phyloP scores from a whole-genome alignment of 1,284 basidiomycete species.

The Vanrija humicola region DNA sequence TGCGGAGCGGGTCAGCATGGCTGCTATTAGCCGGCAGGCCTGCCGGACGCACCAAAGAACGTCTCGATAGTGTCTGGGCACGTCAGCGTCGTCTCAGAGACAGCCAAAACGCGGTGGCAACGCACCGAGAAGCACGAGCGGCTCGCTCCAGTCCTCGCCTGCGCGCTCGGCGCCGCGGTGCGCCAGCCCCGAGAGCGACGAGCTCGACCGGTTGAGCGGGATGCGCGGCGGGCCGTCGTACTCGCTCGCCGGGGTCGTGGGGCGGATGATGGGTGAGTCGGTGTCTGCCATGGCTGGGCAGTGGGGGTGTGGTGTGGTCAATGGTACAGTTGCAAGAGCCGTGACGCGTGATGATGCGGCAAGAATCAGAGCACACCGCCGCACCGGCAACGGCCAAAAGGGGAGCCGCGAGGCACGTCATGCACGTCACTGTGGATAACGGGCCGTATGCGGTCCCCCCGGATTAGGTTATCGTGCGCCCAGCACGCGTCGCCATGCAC shows the following conservation, averaged over 20 bases:
- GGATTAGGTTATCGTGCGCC: no score
- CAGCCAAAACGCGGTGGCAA: background rate
- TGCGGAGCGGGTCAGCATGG: constrained; percentile 1
- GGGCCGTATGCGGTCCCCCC: no score
- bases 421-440: no score
- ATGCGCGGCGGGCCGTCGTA: background rate
- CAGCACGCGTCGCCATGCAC: no score
- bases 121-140: constrained; percentile 43
- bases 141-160: constrained; percentile 41
- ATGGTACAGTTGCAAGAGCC: no score
- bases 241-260: background rate
- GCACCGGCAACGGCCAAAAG: no score
- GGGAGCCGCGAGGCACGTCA: no score
- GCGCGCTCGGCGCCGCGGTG: constrained; percentile 32
- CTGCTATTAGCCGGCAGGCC: background rate
- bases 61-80: constrained; percentile 48
- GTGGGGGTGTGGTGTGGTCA: no score
- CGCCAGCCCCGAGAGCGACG: constrained; percentile 31
- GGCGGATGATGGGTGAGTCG: constrained; percentile 9
- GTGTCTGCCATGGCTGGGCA: no score
- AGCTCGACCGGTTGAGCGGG: constrained; percentile 12
- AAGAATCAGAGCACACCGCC: no score
- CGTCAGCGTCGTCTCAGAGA: constrained; percentile 2
- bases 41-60: constrained; percentile 39
- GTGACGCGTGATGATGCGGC: no score